Conservation (phyloP, 192 early-diverging fungal genomes). For the Coemansia sp. region DNA sequence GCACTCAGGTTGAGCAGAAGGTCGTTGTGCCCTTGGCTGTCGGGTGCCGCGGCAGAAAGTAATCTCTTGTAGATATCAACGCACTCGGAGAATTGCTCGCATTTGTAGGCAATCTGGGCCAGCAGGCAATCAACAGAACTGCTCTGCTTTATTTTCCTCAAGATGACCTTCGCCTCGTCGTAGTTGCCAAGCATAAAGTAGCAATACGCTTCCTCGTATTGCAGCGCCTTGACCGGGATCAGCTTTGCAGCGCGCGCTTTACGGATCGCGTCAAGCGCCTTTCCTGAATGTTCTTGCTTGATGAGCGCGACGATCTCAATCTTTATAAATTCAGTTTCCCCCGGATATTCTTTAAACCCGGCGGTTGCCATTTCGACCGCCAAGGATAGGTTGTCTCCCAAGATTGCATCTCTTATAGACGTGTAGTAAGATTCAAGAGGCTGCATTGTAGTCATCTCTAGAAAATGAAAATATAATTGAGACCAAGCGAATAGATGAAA, state of each 20-base stretch:
- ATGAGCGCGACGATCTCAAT: constrained; percentile 45
- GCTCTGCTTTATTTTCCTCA: constrained; percentile 19
- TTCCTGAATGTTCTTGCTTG: constrained; percentile 32
- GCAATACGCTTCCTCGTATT: constrained; percentile 47
- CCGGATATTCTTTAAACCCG: constrained; percentile 25
- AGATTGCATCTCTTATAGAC: constrained; percentile 30
- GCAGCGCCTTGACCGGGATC: constrained; percentile 15
- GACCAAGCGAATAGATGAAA: neutral
- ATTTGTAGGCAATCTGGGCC: constrained; percentile 53
- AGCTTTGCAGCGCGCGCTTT: constrained; percentile 23
- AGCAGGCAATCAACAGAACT: constrained; percentile 16
- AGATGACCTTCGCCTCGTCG: constrained; percentile 15
- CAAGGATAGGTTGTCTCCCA: constrained; percentile 13
- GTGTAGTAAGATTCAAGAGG: constrained; percentile 33
- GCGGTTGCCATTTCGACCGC: constrained; percentile 24
- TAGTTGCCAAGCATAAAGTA: constrained; percentile 36
- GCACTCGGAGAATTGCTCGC: constrained; percentile 36
- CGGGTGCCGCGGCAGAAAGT: constrained; percentile 13
- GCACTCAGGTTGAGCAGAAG: constrained; percentile 40
- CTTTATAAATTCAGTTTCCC: constrained; percentile 40
- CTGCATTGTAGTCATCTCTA: constrained; percentile 15
- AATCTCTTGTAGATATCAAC: constrained; percentile 29
- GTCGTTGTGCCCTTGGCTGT: constrained; percentile 25
- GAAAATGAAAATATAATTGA: neutral
- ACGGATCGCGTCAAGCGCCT: constrained; percentile 29